Conservation (phyloP, 2,329 filamentous ascomycete genomes). For the Fusarium stilboides region DNA sequence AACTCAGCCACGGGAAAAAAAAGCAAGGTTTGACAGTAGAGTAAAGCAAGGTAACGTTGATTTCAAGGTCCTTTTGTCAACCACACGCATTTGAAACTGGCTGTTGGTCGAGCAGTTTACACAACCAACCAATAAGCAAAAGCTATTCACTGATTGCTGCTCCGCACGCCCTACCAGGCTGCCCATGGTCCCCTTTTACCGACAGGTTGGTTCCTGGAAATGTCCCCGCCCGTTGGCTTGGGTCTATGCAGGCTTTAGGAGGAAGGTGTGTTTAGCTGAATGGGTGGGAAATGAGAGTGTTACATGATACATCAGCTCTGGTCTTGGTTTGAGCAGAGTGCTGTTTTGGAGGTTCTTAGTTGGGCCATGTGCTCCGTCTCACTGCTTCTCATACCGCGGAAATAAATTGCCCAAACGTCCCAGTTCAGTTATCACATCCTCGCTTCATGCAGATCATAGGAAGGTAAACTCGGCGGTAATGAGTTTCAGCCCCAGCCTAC, state of each 20-base stretch:
- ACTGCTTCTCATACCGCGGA: constrained; percentile 17
- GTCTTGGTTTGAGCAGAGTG: not conserved
- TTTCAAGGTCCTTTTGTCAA: constrained; percentile 37
- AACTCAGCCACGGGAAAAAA: not conserved
- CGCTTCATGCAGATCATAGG: constrained; percentile 6
- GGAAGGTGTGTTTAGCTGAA: constrained; percentile 17
- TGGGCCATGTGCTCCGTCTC: constrained; percentile 22
- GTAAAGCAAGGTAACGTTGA: not conserved
- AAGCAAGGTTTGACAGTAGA: not conserved
- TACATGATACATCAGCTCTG: constrained; percentile 5
- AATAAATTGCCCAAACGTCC: constrained; percentile 18
- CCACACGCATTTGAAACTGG: constrained; percentile 18
- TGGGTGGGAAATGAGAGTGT: not conserved
- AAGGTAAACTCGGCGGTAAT: not conserved
- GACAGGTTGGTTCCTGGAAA: constrained; percentile 22
- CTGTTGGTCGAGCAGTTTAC: constrained; percentile 10
- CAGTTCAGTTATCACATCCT: not conserved
- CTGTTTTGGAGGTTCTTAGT: not conserved
- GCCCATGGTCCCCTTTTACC: constrained; percentile 33
- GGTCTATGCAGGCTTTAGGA: constrained; percentile 6
- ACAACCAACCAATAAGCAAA: constrained; percentile 7
- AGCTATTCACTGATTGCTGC: too few relatives aligned
- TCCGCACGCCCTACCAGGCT: constrained; percentile 26
- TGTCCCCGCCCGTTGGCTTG: constrained; percentile 13
- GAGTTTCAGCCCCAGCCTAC: constrained; percentile 8